Evolutionary conservation across 306 rosid genomes (phyloP), one percentile per base, ranked within the genome.

Genomic region (Vigna trinervia): DNA sequence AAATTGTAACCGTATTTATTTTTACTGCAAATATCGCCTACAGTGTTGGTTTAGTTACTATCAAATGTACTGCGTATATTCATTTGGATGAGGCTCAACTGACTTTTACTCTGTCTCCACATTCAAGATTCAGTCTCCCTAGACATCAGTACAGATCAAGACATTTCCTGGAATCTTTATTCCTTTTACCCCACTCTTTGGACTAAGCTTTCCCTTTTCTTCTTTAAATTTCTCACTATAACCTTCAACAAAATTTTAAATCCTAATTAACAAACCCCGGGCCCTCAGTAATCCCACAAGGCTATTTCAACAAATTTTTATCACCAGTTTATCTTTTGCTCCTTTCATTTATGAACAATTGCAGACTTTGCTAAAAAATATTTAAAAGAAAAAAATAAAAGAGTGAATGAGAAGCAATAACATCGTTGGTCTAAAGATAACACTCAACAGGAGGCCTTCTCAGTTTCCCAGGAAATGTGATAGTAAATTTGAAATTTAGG

Each of bases 151-250:
- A 66, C 67, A 65, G 20, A 71, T 8, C 45, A 39, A 84, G 45
- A 77, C 79, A 84, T 71, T 74, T 70, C 51, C 71, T 53, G 6
- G 69, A 48, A 41, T 81, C 83, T 84, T 81, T 84, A 39, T 67
- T 65, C 73, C 79, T 36, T 66, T 76, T 57, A 6, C 46, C 71
- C 38, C 75, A 45, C 58, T 74, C 82, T 67, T 68, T 68, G 74
- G 64, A 83, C 70, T 36, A 48, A 1, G 47, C 78, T 75, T 74
- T 66, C 75, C 68, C 71, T 77, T 85, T 81, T 59, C 81, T 23
- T 72, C 76, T 80, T 78, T 36, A 65, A 80, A 68, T 26, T 71
- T 72, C 19, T 73, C 45, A 57, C 56, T 45, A 15, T 47, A 70
- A 51, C 76, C 81, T 73, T 59, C 13, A 79, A 73, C 10, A 48